Base-by-base conservation (phyloP, 345 rosid species). In the Raphanus raphanistrum region DNA sequence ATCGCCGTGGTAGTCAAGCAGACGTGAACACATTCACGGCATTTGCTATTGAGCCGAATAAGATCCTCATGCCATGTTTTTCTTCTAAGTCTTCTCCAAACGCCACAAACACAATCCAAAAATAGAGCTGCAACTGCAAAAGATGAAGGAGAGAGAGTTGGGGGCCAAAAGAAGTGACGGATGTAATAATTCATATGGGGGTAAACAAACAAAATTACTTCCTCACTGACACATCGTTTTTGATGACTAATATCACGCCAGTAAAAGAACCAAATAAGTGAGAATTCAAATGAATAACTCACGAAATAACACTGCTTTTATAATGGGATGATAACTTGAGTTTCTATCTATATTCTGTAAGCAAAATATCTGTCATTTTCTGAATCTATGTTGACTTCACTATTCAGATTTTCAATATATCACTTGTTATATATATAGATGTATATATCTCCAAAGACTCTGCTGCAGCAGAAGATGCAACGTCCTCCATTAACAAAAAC, bases 1-100 rank as follows among this genome's bases (percentile, higher is more conserved):
- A 32, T 94, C 98, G 16, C 98, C 98, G 45, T 97, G 98, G 79
- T 90, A 94, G 82, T 92, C 98, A 28, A 93, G 98, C 98, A 28
- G 29, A 28, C 29, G 29, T 28, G 29, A 28, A 28, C 29, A 28
- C 29, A 3, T 28, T 3, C 29, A 21, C 21, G 21, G 28, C 98
- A 98, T 71, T 94, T 94, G 81, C 92, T 88, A 80, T 94, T 95
- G 17, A 90, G 88, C 45, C 90, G 89, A 81, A 63, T 85, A 94
- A 58, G 97, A 28, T 28, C 29, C 99, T 68, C 98, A 96, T n/a
- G 94, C 88, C 99, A 91, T 92, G 70, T 41, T 33, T 28, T 28
- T 28, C 29, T 28, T 28, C 29, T 28, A 28, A 2, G 29, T 28
- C 29, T 28, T 28, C 29, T 28, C 29, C 29, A 28, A 28, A 28